Base-by-base conservation (phyloP, 352 stramenopile species). In the Phytophthora parvispora region DNA sequence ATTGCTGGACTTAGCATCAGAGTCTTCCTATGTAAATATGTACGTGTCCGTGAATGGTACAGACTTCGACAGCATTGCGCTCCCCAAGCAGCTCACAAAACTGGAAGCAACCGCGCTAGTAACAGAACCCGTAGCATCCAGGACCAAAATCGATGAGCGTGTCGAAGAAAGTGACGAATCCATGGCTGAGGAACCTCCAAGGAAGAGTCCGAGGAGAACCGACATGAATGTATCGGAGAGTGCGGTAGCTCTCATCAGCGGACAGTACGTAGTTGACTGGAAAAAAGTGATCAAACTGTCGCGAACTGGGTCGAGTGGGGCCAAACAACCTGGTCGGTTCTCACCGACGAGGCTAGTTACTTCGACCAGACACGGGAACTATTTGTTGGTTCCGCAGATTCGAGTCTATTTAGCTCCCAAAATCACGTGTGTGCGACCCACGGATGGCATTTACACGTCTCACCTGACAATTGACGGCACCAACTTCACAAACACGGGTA, bases 381-480 rank as follows among this genome's bases (percentile, higher is more conserved):
- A 64, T 12, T 18, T 76, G 28, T 34, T 86, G 18, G 64, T 76
- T 2, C 67, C 70, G 18, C 76, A 80, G 20, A 51, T 89, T 20
- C 75, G 70, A 20, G 62, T 93, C 2, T 91, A 88, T 27, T 63
- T 80, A n/a, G 67, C 67, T 7, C 86, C 83, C 2, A 76, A 81
- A 28, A 78, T 92, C 47, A 43, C 52, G 1, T 69, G 76, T 15
- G 74, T 92, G 3, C 54, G 72, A 3, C 80, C 83, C 0, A 84
- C 78, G 2, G 82, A 93, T 32, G 83, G 86, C 0, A 58, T 89
- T 24, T 92, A 93, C 62, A 93, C 86, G 1, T 90, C 81, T 6
- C 72, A 69, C 10, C 22, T 93, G 15, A 85, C 81, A 2, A 69
- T 92, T 47, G 69, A 89, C 25, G 86, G 86, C 2, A 62, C 60